Evolutionary conservation across 225 moss, liverwort and hornwort genomes (phyloP).

Genomic region (Lunularia cruciata): DNA sequence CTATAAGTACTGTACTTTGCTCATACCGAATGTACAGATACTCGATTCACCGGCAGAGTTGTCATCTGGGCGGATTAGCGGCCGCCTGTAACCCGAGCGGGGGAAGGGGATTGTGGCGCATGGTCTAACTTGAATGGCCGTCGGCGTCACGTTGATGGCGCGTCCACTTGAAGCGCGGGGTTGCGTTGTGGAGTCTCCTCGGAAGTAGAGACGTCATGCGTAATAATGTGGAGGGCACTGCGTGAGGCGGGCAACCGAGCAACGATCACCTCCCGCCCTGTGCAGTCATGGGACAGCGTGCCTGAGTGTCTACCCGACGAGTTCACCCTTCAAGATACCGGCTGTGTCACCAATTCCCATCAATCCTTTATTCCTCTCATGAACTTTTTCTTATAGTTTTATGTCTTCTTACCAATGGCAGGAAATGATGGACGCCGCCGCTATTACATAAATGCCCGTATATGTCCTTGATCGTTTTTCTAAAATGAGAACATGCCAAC

Average conservation of each 20-base stretch:
- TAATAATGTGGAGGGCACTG: conserved; percentile 32
- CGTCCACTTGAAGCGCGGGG: conserved; percentile 42
- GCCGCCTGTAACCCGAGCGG: conserved; percentile 31
- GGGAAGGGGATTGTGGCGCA: conserved; percentile 17
- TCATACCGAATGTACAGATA: too few species aligned
- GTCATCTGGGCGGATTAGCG: conserved; percentile 28
- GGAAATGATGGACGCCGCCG: too few species aligned
- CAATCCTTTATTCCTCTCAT: too few species aligned
- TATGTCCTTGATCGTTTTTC: too few species aligned
- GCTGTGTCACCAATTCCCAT: too few species aligned
- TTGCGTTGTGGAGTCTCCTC: background rate
- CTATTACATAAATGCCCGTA: too few species aligned
- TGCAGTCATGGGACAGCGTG: conserved; percentile 47
- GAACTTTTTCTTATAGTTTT: too few species aligned
- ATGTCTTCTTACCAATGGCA: too few species aligned
- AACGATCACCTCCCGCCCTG: conserved; percentile 39
- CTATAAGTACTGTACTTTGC: too few species aligned
- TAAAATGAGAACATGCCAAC: too few species aligned
- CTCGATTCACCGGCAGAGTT: too few species aligned
- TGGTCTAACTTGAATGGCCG: conserved; percentile 23
- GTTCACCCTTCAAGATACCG: too few species aligned
- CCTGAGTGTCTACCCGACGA: conserved; percentile 35
- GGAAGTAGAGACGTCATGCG: conserved; percentile 2
- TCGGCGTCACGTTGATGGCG: conserved; percentile 27
- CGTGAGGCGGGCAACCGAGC: conserved; percentile 64